phyloP scores from a whole-genome alignment of 345 rosid species.

The Camelina hispida region DNA sequence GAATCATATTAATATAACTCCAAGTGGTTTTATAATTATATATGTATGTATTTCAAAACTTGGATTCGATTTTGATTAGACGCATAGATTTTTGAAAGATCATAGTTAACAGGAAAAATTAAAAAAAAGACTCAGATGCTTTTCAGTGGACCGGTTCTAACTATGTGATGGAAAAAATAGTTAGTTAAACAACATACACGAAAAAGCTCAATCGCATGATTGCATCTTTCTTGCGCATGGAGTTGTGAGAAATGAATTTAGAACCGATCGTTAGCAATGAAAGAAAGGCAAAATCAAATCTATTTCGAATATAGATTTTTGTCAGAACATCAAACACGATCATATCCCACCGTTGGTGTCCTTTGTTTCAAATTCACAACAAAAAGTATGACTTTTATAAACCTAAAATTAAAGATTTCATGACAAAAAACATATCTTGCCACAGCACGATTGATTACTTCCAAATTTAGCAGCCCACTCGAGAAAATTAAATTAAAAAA shows the following conservation, averaged over 20 bases:
- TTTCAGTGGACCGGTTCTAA: background rate
- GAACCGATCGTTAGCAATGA: background rate
- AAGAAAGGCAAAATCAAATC: slow-evolving; percentile 30
- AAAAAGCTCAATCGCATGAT: slow-evolving; percentile 27
- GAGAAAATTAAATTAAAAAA: slow-evolving; percentile 18
- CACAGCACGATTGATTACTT: slow-evolving; percentile 35
- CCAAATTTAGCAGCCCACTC: slow-evolving; percentile 44
- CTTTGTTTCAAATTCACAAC: slow-evolving; percentile 31
- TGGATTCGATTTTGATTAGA: slow-evolving; percentile 21
- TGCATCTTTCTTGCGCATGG: slow-evolving; percentile 23
- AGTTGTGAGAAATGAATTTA: slow-evolving; percentile 13
- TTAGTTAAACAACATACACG: too few species aligned
- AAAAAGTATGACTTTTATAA: slow-evolving; percentile 24
- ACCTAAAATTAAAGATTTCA: background rate
- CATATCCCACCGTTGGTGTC: slow-evolving; percentile 30
- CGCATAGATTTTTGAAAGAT: slow-evolving; percentile 14
- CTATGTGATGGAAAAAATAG: background rate
- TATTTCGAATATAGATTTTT: slow-evolving; percentile 23
- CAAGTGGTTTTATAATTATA: slow-evolving; percentile 6
- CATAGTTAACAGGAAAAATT: background rate
- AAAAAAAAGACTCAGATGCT: background rate
- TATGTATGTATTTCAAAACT: background rate
- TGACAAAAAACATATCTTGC: slow-evolving; percentile 36
- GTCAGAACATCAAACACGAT: slow-evolving; percentile 29
- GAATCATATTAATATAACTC: background rate